A percentile compares a stretch with the other conserved stretches of the same genome.
Evolutionary conservation across 2,329 filamentous ascomycete species (phyloP).

Genomic region (Ophiostoma sp.): DNA sequence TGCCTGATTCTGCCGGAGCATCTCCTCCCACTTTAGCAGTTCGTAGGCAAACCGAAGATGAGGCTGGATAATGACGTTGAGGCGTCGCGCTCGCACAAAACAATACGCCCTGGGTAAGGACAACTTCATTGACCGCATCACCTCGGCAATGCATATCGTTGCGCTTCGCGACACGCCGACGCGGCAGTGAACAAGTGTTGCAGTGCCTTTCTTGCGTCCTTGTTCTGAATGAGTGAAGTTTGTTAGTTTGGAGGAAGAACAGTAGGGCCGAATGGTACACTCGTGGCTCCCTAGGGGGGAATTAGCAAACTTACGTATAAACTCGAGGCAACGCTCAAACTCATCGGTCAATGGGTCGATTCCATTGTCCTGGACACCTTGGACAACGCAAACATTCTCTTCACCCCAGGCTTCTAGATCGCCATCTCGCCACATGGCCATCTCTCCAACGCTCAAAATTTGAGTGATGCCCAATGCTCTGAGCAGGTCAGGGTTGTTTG

Average conservation of each 20-base stretch:
- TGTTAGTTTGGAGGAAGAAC: constrained; percentile 22
- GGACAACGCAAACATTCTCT: constrained; percentile 77
- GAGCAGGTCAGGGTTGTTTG: constrained; percentile 87
- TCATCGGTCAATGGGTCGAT: constrained; percentile 88
- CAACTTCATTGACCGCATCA: constrained; percentile 79
- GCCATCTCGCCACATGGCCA: constrained; percentile 74
- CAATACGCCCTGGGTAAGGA: constrained; percentile 94
- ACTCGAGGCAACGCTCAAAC: constrained; percentile 81
- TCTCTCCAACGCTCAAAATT: constrained; percentile 89
- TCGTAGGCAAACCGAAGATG: constrained; percentile 95
- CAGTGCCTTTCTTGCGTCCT: constrained; percentile 72
- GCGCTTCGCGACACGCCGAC: constrained; percentile 94
- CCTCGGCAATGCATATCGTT: constrained; percentile 98
- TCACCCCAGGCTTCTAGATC: constrained; percentile 70
- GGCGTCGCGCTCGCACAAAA: constrained; percentile 84
- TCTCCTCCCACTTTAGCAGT: constrained; percentile 92
- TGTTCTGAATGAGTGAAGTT: constrained; percentile 56
- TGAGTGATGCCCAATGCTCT: constrained; percentile 78
- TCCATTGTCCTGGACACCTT: constrained; percentile 92
- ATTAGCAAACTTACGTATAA: constrained; percentile 72
- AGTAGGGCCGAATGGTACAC: background rate
- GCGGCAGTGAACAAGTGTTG: constrained; percentile 92
- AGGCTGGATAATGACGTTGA: constrained; percentile 98
- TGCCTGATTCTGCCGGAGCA: constrained; percentile 52
- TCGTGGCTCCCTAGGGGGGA: background rate